Evolutionary conservation across 2,329 filamentous ascomycete genomes (phyloP).

Genomic region (Falciphora oryzae): DNA sequence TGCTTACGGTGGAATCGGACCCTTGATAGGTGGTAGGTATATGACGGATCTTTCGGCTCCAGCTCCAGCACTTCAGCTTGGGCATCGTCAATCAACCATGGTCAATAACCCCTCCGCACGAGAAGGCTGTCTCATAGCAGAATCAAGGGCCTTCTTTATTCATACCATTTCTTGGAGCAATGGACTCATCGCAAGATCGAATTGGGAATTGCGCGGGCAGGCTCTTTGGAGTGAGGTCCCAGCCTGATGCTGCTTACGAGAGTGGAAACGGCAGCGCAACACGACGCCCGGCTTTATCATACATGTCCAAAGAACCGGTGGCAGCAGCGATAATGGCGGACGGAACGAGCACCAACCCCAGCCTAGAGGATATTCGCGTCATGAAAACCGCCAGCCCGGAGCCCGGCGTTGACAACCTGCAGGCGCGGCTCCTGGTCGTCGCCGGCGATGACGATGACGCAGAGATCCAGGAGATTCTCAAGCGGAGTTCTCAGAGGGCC

Average conservation of each 20-base stretch:
- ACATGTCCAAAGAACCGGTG: neutral
- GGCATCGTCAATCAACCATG: neutral
- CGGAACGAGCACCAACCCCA: neutral
- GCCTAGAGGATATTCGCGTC: neutral
- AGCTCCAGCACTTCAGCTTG: neutral
- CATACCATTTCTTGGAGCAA: neutral
- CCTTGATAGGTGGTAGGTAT: too few species aligned
- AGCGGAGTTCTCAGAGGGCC: conserved; percentile 25
- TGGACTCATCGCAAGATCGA: neutral
- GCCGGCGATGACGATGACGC: conserved; percentile 22
- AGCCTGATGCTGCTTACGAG: neutral
- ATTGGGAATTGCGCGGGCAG: neutral
- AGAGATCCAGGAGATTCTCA: conserved; percentile 34
- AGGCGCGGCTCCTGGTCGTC: conserved; percentile 19
- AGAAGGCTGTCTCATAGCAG: neutral
- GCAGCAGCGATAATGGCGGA: neutral
- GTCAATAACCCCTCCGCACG: neutral
- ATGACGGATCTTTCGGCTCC: neutral
- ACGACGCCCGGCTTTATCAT: neutral
- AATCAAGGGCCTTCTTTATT: neutral
- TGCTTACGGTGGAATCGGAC: neutral
- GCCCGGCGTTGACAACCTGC: neutral
- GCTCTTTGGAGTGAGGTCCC: neutral
- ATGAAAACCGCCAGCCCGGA: neutral
- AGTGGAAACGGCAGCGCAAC: neutral